Conservation (phyloP, 108 stramenopile genomes). For the Skeletonema marinoi region DNA sequence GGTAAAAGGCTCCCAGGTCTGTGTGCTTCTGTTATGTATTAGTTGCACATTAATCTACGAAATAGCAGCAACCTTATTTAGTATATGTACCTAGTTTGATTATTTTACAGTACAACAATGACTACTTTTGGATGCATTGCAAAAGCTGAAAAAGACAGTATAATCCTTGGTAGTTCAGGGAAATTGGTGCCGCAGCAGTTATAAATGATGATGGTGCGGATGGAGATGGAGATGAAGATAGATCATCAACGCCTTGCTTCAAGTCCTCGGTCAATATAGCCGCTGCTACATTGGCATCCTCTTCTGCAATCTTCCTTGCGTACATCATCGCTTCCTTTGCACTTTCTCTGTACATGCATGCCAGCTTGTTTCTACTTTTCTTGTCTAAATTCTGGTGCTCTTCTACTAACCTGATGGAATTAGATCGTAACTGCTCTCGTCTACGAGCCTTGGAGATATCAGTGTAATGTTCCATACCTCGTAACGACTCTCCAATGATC, state of each 20-base stretch:
- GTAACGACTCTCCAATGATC: neutral
- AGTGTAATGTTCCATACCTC: neutral
- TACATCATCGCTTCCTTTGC: neutral
- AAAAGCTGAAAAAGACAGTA: too few relatives aligned
- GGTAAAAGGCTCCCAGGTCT: too few relatives aligned
- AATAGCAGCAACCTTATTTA: too few relatives aligned
- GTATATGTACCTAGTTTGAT: too few relatives aligned
- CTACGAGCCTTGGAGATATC: neutral
- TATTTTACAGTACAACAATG: too few relatives aligned
- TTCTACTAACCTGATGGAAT: neutral
- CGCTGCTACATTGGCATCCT: neutral
- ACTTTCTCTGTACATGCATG: neutral
- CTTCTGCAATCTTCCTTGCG: neutral
- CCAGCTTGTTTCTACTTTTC: neutral
- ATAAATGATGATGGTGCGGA: too few relatives aligned
- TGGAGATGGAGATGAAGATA: too few relatives aligned
- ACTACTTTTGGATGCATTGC: too few relatives aligned
- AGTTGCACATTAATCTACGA: too few relatives aligned
- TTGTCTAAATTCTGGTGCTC: neutral
- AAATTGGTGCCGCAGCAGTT: too few relatives aligned
- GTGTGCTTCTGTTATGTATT: too few relatives aligned
- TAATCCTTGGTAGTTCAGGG: too few relatives aligned
- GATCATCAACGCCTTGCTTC: neutral
- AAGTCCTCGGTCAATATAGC: neutral
- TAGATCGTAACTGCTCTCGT: neutral